Evolutionary conservation across 495 filamentous ascomycete species (phyloP), one percentile per base, ranked within the genome.

Genomic region (Aspergillus hancockii): DNA sequence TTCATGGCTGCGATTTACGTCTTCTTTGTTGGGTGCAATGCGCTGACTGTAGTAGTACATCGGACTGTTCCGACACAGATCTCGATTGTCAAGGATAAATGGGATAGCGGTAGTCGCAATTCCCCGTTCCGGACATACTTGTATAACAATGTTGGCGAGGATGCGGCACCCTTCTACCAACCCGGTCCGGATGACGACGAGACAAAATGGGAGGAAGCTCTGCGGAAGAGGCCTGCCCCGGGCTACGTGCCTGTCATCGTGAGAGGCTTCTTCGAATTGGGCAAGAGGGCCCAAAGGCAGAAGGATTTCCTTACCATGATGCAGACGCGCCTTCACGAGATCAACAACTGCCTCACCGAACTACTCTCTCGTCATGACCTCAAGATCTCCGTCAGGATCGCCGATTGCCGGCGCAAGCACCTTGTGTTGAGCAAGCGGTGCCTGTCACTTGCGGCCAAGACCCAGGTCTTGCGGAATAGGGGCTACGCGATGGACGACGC

Each of bases 401-500:
- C 88, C 51, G 92, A 93, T 59, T 91, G 90, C 22, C 83, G 87
- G 56, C 82, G 93, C 57, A 88, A 87, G 67, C 94, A 98, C 70
- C 79, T 87, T 9, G 85, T 89, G 34, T 77, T 97, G 43, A 89
- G 87, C 65, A 88, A 91, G 64, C 85, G 95, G 45, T 93, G 88
- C 62, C 77, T 98, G 18, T 82, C 87, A 10, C 81, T 99, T 25
- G 94, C 94, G 1, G 89, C 92, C 9, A 93, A 93, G 71, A 92
- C 94, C 0, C 94, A 99, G 73, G 85, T 96, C 21, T 72, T 98
- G 71, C 84, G 93, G 56, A 97, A 96, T 67, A 72, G 92, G 43
- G 94, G 95, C 12, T 99, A 97, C 71, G 91, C 91, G 6, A 84
- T 99, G 73, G 90, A 92, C 66, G 86, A 88, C 45, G 88, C 92